A percentile compares a stretch with the other conserved stretches of the same genome.
Evolutionary conservation across 306 rosid species (phyloP).

Genomic region (Vigna nakashimae): DNA sequence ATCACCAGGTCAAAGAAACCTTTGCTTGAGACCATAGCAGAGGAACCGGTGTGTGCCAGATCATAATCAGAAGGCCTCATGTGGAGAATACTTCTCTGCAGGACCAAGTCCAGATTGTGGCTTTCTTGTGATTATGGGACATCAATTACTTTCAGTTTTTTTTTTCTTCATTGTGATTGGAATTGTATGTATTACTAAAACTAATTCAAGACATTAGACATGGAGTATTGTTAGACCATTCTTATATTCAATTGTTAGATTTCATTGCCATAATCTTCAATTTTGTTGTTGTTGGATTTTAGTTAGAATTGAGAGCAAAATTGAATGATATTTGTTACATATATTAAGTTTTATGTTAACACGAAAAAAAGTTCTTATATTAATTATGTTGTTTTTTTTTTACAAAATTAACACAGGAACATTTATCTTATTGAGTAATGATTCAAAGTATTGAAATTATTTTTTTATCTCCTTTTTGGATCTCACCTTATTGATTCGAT

Average conservation of each 20-base stretch:
- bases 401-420: no score
- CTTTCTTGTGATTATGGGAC: slow-evolving; percentile 20
- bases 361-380: no score
- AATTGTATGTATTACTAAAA: slow-evolving; percentile 49
- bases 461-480: no score
- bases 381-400: no score
- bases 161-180: slow-evolving; percentile 5
- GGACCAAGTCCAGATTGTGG: background rate
- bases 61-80: background rate
- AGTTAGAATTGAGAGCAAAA: background rate
- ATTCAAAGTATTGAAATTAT: no score
- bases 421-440: no score
- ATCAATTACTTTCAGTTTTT: slow-evolving; percentile 2
- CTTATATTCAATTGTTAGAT: slow-evolving; percentile 24
- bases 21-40: slow-evolving; percentile 78
- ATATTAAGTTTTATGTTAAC: no score
- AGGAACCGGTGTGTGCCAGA: slow-evolving; percentile 52
- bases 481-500: no score
- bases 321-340: background rate
- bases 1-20: slow-evolving; percentile 85
- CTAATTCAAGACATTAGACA: slow-evolving; percentile 29
- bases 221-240: slow-evolving; percentile 9
- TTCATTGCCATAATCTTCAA: background rate
- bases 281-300: background rate
- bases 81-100: background rate